These are phyloP conservation scores for Clitoria ternatea DNA, from an alignment of 306 rosid species.

Conservation along the genomic window DNA sequence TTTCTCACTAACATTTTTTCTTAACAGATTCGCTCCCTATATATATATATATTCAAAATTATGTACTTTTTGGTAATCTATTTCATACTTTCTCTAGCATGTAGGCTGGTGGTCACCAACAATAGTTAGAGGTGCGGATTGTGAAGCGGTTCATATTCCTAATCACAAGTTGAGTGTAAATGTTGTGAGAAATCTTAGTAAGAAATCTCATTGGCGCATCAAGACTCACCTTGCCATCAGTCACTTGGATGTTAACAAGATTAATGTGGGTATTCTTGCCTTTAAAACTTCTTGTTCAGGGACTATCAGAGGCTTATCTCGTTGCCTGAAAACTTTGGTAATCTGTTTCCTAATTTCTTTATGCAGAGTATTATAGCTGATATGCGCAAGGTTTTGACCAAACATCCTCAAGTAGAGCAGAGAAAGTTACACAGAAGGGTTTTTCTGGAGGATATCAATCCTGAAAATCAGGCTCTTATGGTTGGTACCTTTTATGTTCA, in stretches of 20 bases:
- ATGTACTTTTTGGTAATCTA: not conserved
- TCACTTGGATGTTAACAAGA: slow-evolving; percentile 83
- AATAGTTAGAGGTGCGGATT: slow-evolving; percentile 91
- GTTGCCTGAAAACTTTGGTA: slow-evolving; percentile 11
- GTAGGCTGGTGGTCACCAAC: slow-evolving; percentile 99
- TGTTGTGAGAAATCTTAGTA: slow-evolving; percentile 93
- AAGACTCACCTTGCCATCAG: slow-evolving; percentile 80
- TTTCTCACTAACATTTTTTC: too few relatives aligned
- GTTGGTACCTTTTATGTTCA: slow-evolving; percentile 36
- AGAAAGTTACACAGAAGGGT: slow-evolving; percentile 90
- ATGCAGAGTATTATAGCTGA: slow-evolving; percentile 84
- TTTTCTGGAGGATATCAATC: slow-evolving; percentile 68
- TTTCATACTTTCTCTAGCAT: slow-evolving; percentile 50
- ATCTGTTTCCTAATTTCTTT: slow-evolving; percentile 12
- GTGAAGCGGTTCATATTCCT: slow-evolving; percentile 99
- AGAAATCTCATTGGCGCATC: slow-evolving; percentile 98
- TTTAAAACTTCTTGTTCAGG: slow-evolving; percentile 3
- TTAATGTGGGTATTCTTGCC: slow-evolving; percentile 57
- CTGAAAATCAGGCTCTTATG: slow-evolving; percentile 94
- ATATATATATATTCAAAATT: not conserved
- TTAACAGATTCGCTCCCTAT: too few relatives aligned
- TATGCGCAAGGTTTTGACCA: slow-evolving; percentile 96
- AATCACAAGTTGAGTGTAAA: slow-evolving; percentile 91
- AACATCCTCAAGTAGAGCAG: slow-evolving; percentile 96
- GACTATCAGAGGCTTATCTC: slow-evolving; percentile 20